These are phyloP conservation scores for Fusarium ambrosium DNA, from an alignment of 2,329 filamentous ascomycete genomes.

Conservation along the genomic window DNA sequence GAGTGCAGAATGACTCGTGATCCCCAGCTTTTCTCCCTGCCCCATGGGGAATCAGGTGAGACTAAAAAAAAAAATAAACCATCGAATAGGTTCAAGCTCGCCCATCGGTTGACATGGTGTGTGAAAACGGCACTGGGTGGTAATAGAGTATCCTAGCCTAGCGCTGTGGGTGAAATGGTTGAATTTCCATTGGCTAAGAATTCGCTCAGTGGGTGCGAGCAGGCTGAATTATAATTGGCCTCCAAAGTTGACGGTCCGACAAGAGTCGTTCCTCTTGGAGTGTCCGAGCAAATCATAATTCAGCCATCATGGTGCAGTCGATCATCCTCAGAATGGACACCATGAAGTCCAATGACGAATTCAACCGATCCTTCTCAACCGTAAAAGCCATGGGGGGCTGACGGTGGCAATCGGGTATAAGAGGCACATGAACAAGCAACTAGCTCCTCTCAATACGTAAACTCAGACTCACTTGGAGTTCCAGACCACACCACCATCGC, in stretches of 20 bases:
- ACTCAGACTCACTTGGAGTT: neutral
- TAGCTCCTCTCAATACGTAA: neutral
- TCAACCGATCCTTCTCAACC: neutral
- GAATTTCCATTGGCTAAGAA: neutral
- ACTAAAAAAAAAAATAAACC: neutral
- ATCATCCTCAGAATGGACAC: neutral
- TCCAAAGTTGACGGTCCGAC: neutral
- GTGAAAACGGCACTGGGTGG: no score
- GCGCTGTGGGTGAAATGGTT: neutral
- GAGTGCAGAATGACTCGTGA: neutral
- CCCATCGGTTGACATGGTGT: no score
- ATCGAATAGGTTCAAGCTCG: neutral
- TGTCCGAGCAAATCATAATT: constrained; percentile 26
- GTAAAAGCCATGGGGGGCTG: neutral
- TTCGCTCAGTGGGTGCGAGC: neutral
- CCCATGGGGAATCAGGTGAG: neutral
- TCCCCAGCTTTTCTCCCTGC: neutral
- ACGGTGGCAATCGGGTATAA: neutral
- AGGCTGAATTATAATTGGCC: neutral
- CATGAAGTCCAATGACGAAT: neutral
- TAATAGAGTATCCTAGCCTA: neutral
- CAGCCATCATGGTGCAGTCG: constrained; percentile 10
- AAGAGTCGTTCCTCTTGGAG: neutral
- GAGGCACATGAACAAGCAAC: neutral
- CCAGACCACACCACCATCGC: neutral